Percentiles rank a stretch among this genome's conserved stretches.
phyloP scores from a whole-genome alignment of 116 monocot species.

The Dioscorea cayenensis region DNA sequence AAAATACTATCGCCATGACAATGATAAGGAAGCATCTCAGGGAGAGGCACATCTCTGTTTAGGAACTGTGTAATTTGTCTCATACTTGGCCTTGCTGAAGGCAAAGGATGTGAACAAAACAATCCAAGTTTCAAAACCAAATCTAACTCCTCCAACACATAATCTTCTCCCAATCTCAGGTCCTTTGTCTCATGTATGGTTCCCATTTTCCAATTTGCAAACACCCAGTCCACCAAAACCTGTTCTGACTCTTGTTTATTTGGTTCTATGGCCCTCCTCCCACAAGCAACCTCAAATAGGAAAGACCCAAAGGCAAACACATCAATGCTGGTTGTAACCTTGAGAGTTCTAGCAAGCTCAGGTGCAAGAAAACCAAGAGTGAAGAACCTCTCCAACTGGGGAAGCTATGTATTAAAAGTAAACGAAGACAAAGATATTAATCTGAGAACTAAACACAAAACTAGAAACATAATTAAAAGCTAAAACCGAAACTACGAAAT shows the following conservation, averaged over 20 bases:
- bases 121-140: slow-evolving; percentile 20
- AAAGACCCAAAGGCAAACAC: slow-evolving; percentile 2
- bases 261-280: not conserved
- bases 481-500: too few species aligned
- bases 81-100: slow-evolving; percentile 12
- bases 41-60: slow-evolving; percentile 3
- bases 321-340: not conserved
- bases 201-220: not conserved
- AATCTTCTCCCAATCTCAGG: not conserved
- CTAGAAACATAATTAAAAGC: too few species aligned
- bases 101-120: slow-evolving; percentile 9
- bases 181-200: not conserved
- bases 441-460: too few species aligned
- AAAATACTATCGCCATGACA: too few species aligned
- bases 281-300: not conserved
- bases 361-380: not conserved
- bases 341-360: not conserved
- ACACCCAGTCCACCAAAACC: not conserved
- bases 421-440: too few species aligned
- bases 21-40: not conserved
- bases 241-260: not conserved
- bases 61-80: slow-evolving; percentile 10
- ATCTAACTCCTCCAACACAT: slow-evolving; percentile 5
- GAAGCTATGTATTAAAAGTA: too few species aligned
- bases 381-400: too few species aligned